Conservation (phyloP, 441 rosid genomes). For the Gossypium aridum region DNA sequence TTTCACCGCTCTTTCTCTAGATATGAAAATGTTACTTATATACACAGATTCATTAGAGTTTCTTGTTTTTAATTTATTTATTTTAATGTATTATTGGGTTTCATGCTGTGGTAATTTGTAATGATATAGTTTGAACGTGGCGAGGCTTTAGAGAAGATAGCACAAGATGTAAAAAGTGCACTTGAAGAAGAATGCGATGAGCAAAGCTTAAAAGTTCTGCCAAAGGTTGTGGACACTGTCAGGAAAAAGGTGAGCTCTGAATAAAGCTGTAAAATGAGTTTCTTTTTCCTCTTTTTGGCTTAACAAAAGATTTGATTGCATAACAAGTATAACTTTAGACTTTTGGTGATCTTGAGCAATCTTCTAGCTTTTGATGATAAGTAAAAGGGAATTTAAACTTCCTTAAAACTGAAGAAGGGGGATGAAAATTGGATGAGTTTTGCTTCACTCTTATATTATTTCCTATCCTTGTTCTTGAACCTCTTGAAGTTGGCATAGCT, state of each 20-base stretch:
- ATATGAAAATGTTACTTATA: background rate
- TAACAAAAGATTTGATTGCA: background rate
- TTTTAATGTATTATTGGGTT: background rate
- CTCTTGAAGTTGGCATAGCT: conserved; percentile 14
- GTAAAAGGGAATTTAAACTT: background rate
- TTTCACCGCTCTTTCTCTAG: background rate
- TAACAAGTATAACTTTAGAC: background rate
- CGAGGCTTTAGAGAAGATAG: conserved; percentile 81
- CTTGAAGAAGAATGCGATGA: conserved; percentile 86
- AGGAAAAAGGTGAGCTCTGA: conserved; percentile 66
- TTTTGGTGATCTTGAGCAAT: background rate
- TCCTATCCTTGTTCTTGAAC: conserved; percentile 11
- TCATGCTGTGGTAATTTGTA: conserved; percentile 8
- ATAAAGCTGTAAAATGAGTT: background rate
- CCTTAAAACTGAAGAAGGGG: background rate
- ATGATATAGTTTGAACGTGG: conserved; percentile 89
- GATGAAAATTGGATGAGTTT: background rate
- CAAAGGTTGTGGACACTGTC: conserved; percentile 81
- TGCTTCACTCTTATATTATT: conserved; percentile 1
- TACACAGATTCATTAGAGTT: background rate
- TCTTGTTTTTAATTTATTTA: background rate
- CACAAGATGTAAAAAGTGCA: conserved; percentile 50
- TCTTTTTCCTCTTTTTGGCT: background rate
- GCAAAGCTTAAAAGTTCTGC: conserved; percentile 69
- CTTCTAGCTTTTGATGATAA: background rate